Conservation (phyloP, 2,329 filamentous ascomycete species). For the Ophiostoma pallidulum region DNA sequence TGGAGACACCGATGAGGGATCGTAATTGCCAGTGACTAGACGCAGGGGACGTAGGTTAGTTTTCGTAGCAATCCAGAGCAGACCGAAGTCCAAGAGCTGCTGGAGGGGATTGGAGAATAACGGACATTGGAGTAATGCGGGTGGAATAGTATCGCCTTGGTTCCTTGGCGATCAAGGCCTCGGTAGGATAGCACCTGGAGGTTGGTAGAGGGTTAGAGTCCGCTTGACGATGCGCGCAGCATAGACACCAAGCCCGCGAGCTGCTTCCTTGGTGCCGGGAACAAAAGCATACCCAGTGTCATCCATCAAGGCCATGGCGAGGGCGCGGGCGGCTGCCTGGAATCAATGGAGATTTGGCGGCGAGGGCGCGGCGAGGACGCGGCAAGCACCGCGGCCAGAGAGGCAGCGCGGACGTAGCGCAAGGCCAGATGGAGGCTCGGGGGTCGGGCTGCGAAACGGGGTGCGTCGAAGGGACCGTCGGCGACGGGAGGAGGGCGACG, state of each 20-base stretch:
- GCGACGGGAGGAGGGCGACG: background rate
- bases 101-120: background rate
- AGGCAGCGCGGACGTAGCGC: background rate
- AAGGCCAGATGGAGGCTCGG: background rate
- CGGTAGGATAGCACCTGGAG: slow-evolving; percentile 54
- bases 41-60: slow-evolving; percentile 12
- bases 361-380: slow-evolving; percentile 5
- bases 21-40: slow-evolving; percentile 77
- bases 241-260: no score
- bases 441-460: no score
- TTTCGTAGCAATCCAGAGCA: background rate
- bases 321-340: no score
- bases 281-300: slow-evolving; percentile 37
- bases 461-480: no score
- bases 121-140: slow-evolving; percentile 53
- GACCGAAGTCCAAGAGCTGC: no score
- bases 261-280: no score
- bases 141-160: slow-evolving; percentile 60
- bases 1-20: slow-evolving; percentile 76
- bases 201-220: background rate
- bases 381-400: background rate
- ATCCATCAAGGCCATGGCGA: slow-evolving; percentile 44
- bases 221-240: no score
- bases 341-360: no score
- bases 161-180: slow-evolving; percentile 50